A percentile compares a stretch with the other conserved stretches of the same genome.
phyloP scores from a whole-genome alignment of 2,329 filamentous ascomycete species.

The Trichophyton equinum region DNA sequence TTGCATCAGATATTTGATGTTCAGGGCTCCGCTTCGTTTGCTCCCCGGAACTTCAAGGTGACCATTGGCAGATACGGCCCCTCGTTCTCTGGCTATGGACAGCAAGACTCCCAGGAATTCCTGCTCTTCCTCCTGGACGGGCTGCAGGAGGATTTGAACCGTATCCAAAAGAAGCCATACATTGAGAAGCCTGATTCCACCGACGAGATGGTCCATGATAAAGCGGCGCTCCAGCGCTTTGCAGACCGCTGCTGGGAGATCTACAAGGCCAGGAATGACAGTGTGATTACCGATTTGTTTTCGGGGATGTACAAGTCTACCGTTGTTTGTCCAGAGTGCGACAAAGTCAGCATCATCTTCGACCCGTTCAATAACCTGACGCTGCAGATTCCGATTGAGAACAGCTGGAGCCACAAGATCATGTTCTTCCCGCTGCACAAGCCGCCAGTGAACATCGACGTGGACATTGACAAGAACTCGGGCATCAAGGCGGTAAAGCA shows the following conservation, averaged over 20 bases:
- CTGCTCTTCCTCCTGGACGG: slow-evolving; percentile 89
- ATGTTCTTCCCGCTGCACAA: slow-evolving; percentile 67
- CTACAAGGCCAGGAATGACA: slow-evolving; percentile 84
- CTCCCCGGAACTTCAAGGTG: slow-evolving; percentile 69
- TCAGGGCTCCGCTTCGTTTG: slow-evolving; percentile 52
- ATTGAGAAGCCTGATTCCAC: slow-evolving; percentile 96
- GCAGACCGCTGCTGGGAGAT: slow-evolving; percentile 84
- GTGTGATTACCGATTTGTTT: slow-evolving; percentile 88
- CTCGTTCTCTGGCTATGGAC: slow-evolving; percentile 84
- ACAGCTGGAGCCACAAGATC: slow-evolving; percentile 62
- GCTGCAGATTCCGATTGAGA: slow-evolving; percentile 76
- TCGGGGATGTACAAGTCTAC: slow-evolving; percentile 98
- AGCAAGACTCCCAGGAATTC: slow-evolving; percentile 97
- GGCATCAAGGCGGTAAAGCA: slow-evolving; percentile 43
- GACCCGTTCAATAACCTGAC: slow-evolving; percentile 95
- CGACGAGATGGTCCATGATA: slow-evolving; percentile 83
- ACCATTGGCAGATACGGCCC: slow-evolving; percentile 69
- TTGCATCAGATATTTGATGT: slow-evolving; percentile 68
- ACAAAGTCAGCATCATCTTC: slow-evolving; percentile 96
- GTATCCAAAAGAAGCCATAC: slow-evolving; percentile 90
- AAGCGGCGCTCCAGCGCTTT: slow-evolving; percentile 66
- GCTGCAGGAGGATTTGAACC: slow-evolving; percentile 86
- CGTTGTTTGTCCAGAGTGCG: slow-evolving; percentile 76
- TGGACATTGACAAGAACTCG: slow-evolving; percentile 62
- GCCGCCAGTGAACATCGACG: slow-evolving; percentile 55